phyloP scores from a whole-genome alignment of 2,329 filamentous ascomycete species.

The Tolypocladium ophioglossoides region DNA sequence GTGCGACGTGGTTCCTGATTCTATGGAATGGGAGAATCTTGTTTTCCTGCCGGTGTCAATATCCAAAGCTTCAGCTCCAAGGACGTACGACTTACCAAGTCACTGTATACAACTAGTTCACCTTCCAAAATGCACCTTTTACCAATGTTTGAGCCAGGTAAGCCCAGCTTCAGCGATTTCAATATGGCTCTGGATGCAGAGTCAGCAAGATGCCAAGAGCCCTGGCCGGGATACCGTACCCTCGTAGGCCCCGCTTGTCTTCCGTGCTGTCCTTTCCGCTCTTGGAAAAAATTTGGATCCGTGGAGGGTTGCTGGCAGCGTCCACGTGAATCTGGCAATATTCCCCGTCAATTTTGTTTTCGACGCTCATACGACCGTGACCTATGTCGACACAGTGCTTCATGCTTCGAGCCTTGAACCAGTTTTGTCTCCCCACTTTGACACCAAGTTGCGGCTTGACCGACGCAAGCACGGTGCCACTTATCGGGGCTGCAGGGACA shows the following conservation, averaged over 20 bases:
- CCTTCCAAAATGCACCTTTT: conserved; percentile 69
- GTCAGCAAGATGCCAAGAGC: conserved; percentile 4
- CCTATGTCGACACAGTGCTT: conserved; percentile 63
- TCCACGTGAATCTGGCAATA: conserved; percentile 86
- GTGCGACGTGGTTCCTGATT: conserved; percentile 67
- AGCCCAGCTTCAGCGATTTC: conserved; percentile 52
- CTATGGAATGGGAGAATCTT: conserved; percentile 69
- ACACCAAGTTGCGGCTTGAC: conserved; percentile 46
- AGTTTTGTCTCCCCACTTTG: conserved; percentile 55
- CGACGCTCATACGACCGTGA: conserved; percentile 55
- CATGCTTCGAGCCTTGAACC: conserved; percentile 58
- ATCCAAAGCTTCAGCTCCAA: background rate
- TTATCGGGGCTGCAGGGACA: conserved; percentile 1
- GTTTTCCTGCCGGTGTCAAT: conserved; percentile 28
- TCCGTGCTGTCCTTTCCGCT: conserved; percentile 80
- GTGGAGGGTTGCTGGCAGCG: conserved; percentile 38
- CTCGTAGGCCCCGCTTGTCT: conserved; percentile 53
- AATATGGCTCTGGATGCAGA: conserved; percentile 38
- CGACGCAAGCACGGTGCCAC: conserved; percentile 12
- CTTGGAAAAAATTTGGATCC: conserved; percentile 80
- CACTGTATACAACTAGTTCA: conserved; percentile 70
- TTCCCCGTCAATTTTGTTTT: conserved; percentile 79
- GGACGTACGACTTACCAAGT: conserved; percentile 30
- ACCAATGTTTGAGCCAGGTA: conserved; percentile 45
- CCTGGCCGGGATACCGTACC: conserved; percentile 20